Conservation (phyloP, 371 early-diverging fungal genomes). For the Rhizopus microsporus region DNA sequence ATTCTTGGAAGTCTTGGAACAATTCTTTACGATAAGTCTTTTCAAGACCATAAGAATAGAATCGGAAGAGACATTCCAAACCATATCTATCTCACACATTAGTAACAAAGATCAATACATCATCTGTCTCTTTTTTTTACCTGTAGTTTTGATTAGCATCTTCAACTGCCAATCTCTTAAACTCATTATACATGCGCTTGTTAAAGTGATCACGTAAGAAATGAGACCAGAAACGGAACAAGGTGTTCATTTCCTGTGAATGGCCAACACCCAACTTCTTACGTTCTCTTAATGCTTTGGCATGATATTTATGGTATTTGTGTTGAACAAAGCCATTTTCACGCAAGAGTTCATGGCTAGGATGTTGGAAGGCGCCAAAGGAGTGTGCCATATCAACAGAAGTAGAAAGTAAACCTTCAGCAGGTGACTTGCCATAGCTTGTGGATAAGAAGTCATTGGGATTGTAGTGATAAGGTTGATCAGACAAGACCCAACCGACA, state of each 20-base stretch:
- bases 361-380: constrained; percentile 90
- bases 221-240: constrained; percentile 98
- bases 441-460: constrained; percentile 48
- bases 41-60: constrained; percentile 95
- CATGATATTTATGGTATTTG: constrained; percentile 94
- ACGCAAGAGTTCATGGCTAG: constrained; percentile 88
- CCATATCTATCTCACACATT: constrained; percentile 62
- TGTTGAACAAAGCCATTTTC: constrained; percentile 96
- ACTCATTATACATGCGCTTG: constrained; percentile 91
- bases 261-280: constrained; percentile 89
- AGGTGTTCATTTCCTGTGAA: constrained; percentile 97
- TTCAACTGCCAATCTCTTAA: constrained; percentile 88
- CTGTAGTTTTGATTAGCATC: constrained; percentile 90
- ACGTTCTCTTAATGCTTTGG: constrained; percentile 93
- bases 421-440: constrained; percentile 46
- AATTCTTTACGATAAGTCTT: constrained; percentile 84
- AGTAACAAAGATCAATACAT: neutral
- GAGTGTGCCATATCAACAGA: constrained; percentile 58
- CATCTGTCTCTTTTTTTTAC: constrained; percentile 11
- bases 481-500: constrained; percentile 87
- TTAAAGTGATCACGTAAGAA: constrained; percentile 95
- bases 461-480: constrained; percentile 53
- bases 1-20: constrained; percentile 88
- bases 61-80: constrained; percentile 94
- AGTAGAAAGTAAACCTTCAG: constrained; percentile 42